Base-by-base conservation (phyloP, 257 asterid species). In the Primulina tabacum region DNA sequence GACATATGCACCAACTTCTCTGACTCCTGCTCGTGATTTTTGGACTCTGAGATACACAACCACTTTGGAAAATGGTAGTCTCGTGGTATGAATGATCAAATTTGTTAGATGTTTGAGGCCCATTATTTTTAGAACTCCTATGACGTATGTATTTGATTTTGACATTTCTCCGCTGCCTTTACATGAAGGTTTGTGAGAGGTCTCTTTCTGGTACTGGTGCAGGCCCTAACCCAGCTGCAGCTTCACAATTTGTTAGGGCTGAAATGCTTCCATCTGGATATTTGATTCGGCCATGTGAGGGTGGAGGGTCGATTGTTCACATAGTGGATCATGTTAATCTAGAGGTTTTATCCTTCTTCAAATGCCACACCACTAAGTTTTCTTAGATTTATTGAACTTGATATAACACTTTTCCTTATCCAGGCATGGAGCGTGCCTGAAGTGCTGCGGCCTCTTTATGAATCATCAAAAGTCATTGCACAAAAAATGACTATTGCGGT, bases 11-110 rank as follows among this genome's bases (percentile, higher is more conserved):
- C 99, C 99, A 12, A 94, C 97, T 52, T 89, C 96, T n/a, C 75
- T 91, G 78, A 96, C 97, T 74, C 96, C 98, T 14, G 98, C 97
- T 38, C 91, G 98, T 60, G 99, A 91, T 81, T 92, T 94, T 77
- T 94, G 99, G 99, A 89, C 97, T n/a, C 84, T 94, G 65, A 86
- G 99, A 89, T 94, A 91, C 86, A 89, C 99, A 7, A 84, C 96
- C 60, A 87, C 93, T 67, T 79, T 94, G 78, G 98, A 89, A 43
- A 89, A 87, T 28, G 98, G 97, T 75, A 94, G 98, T 79, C 78
- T 88, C 69, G 99, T 94, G 91, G 98, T 93, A 90, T 74, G 90
- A 61, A 33, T 71, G 47, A 72, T 30, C 71, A 57, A 30, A 17
- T 34, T 56, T 8, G 38, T 80, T 32, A 60, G 30, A 50, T 20